Percentiles rank a stretch among this genome's conserved stretches.
Conservation (phyloP, 2,329 filamentous ascomycete genomes). For the Ophioceras dolichostomum region DNA sequence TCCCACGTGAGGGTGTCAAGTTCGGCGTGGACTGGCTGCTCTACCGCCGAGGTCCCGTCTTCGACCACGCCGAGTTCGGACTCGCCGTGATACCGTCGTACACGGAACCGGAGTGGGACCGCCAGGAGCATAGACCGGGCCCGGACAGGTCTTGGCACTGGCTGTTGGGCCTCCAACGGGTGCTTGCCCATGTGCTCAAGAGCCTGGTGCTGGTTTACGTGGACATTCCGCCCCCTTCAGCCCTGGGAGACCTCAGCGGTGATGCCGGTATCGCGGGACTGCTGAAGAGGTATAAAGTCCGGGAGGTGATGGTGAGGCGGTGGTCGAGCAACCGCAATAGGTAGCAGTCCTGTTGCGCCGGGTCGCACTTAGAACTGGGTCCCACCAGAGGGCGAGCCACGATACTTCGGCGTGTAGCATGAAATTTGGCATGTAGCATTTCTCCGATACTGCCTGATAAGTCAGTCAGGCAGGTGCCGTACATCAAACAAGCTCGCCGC, state of each 20-base stretch:
- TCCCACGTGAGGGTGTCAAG: slow-evolving; percentile 83
- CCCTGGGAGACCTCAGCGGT: slow-evolving; percentile 27
- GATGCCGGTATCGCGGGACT: slow-evolving; percentile 45
- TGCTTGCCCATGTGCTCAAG: slow-evolving; percentile 83
- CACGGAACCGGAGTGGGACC: slow-evolving; percentile 59
- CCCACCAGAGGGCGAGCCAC: no score
- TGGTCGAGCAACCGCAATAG: slow-evolving; percentile 75
- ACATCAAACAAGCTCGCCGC: no score
- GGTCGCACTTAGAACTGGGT: not conserved
- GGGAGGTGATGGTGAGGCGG: slow-evolving; percentile 69
- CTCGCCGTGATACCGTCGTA: slow-evolving; percentile 77
- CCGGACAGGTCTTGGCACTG: slow-evolving; percentile 53
- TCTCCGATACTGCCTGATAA: no score
- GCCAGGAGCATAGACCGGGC: slow-evolving; percentile 23
- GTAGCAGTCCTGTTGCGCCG: slow-evolving; percentile 11
- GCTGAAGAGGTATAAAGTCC: slow-evolving; percentile 59
- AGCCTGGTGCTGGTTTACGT: slow-evolving; percentile 84
- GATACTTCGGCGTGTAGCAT: no score
- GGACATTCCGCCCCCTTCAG: slow-evolving; percentile 63
- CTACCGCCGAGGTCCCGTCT: slow-evolving; percentile 85
- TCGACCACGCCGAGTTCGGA: slow-evolving; percentile 90
- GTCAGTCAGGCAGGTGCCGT: no score
- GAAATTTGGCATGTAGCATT: no score
- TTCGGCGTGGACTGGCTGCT: slow-evolving; percentile 93
- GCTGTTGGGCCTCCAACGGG: slow-evolving; percentile 81